Base-by-base conservation (phyloP, 495 filamentous ascomycete species). In the Mycothermus thermophilus region DNA sequence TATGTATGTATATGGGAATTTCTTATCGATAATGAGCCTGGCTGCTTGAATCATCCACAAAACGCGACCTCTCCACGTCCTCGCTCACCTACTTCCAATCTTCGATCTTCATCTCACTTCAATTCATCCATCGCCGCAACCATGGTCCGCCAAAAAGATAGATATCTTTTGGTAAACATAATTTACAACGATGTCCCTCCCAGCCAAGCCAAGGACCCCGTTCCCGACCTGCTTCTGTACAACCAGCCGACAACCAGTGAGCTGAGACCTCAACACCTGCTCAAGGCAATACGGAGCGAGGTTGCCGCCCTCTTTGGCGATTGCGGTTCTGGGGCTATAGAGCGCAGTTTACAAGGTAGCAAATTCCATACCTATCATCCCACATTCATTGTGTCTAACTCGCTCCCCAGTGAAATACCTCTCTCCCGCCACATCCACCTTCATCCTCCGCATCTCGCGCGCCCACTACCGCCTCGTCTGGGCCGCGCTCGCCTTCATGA, bases 111-210 rank as follows among this genome's bases (percentile, higher is more conserved):
- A n/a, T n/a, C n/a, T n/a, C n/a, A n/a, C n/a, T n/a, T n/a, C n/a
- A n/a, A n/a, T n/a, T n/a, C n/a, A n/a, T n/a, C n/a, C n/a, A n/a
- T n/a, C n/a, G n/a, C n/a, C n/a, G n/a, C n/a, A n/a, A 57, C 27
- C n/a, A 97, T 97, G 90, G 90, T 96, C 40, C 84, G 90, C 50
- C 63, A 94, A 43, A 97, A 97, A 63, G 74, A 90, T 56, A 80
- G 90, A 39, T 97, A 97, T 53, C 76, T 97, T 25, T 73, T 96
- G 20, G 69, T 95, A 34, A 77, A 86, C 54, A 85, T 95, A 48
- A 71, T 95, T 38, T 95, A 95, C 56, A 83, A 87, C 10, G 69
- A 76, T 10, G 53, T 46, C 10, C 52, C 40, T 62, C 19, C 55
- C 54, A 26, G 59, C 59, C 36, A 55, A 37, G 7, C 46, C 35